Conservation (phyloP, 768 basidiomycete genomes). For the Postia placenta region DNA sequence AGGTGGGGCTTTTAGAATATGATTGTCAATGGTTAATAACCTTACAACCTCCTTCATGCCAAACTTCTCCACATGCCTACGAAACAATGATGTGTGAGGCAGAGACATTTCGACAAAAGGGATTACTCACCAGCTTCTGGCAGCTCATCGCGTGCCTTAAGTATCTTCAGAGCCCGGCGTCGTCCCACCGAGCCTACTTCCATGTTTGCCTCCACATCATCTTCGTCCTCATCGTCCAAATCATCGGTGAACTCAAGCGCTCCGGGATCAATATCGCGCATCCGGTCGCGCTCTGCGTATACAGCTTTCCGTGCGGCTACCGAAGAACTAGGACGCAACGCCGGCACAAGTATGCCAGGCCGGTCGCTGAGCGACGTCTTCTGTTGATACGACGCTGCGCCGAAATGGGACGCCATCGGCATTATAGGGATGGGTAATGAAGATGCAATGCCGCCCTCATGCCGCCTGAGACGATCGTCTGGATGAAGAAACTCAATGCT, state of each 20-base stretch:
- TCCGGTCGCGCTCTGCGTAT: constrained; percentile 65
- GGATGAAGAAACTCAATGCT: too few species aligned
- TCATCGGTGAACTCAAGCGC: constrained; percentile 55
- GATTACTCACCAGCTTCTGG: constrained; percentile 33
- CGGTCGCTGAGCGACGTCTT: constrained; percentile 39
- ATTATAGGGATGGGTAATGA: constrained; percentile 63
- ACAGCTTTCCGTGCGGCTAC: constrained; percentile 50
- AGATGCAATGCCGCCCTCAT: constrained; percentile 29
- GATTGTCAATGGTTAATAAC: constrained; percentile 2
- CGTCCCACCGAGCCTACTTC: constrained; percentile 40
- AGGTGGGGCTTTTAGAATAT: constrained; percentile 14
- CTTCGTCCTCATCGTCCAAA: constrained; percentile 39
- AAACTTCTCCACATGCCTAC: constrained; percentile 82
- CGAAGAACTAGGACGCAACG: constrained; percentile 32
- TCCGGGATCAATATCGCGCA: constrained; percentile 62
- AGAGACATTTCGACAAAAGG: background rate
- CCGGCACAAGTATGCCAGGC: constrained; percentile 26
- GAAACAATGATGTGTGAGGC: constrained; percentile 18
- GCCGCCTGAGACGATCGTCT: background rate
- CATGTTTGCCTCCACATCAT: constrained; percentile 25
- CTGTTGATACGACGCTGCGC: constrained; percentile 53
- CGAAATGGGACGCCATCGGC: constrained; percentile 31
- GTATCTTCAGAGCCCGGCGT: constrained; percentile 58
- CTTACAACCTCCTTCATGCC: constrained; percentile 30
- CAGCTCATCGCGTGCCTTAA: constrained; percentile 61